Conservation (phyloP, 495 filamentous ascomycete genomes). For the Aspergillus steynii region DNA sequence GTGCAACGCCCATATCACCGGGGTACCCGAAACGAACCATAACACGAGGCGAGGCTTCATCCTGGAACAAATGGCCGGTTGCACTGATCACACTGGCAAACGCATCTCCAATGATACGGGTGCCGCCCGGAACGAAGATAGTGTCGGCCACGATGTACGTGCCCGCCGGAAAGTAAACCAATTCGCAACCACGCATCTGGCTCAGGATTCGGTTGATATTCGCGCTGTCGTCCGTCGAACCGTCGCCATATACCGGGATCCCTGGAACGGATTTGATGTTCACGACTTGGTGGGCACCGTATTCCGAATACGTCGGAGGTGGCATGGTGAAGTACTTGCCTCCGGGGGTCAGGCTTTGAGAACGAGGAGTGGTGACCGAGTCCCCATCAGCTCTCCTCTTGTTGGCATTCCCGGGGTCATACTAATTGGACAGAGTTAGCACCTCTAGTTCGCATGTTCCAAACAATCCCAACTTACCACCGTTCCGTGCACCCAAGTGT, state of each 20-base stretch:
- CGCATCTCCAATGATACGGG: conserved; percentile 53
- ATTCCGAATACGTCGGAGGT: conserved; percentile 49
- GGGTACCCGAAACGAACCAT: conserved; percentile 55
- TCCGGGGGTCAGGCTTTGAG: conserved; percentile 17
- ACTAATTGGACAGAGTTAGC: conserved; percentile 13
- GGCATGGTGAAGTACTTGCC: conserved; percentile 28
- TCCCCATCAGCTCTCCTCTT: conserved; percentile 15
- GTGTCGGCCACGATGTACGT: conserved; percentile 59
- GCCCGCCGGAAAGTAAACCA: conserved; percentile 59
- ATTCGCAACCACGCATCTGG: conserved; percentile 39
- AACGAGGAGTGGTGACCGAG: conserved; percentile 20
- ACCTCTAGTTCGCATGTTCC: not conserved
- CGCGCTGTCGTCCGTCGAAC: conserved; percentile 37
- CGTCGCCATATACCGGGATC: conserved; percentile 35
- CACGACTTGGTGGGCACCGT: conserved; percentile 34
- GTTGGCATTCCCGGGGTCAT: conserved; percentile 13
- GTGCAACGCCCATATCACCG: conserved; percentile 52
- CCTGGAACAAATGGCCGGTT: conserved; percentile 48
- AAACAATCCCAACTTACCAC: conserved; percentile 18
- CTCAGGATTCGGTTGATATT: conserved; percentile 52
- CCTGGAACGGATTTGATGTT: conserved; percentile 46
- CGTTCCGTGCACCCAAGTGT: conserved; percentile 33
- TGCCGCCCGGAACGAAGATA: conserved; percentile 49
- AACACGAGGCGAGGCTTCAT: conserved; percentile 44
- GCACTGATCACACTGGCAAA: conserved; percentile 45